Evolutionary conservation across 164 flowering plant genomes (phyloP).

Genomic region (Euptelea pleiosperma): DNA sequence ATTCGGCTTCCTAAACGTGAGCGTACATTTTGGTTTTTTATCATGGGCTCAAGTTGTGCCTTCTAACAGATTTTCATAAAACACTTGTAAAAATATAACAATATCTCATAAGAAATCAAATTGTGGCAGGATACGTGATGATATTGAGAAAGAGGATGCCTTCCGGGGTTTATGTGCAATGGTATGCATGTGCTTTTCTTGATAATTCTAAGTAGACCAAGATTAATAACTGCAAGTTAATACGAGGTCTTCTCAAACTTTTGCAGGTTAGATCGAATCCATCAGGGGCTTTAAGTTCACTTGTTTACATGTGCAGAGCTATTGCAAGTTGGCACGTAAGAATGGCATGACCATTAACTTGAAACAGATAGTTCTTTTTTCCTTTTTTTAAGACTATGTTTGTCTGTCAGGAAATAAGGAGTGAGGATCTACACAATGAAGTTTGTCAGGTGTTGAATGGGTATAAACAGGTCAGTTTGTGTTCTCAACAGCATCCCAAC

Average conservation of each 20-base stretch:
- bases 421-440: constrained; percentile 85
- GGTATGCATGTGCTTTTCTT: constrained; percentile 43
- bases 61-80: too few relatives aligned
- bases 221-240: neutral
- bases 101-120: constrained; percentile 5
- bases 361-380: too few relatives aligned
- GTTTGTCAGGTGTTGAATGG: constrained; percentile 91
- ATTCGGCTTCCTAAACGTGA: too few relatives aligned
- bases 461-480: constrained; percentile 75
- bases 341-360: neutral
- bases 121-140: constrained; percentile 90
- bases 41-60: too few relatives aligned
- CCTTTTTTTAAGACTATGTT: too few relatives aligned
- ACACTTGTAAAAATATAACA: too few relatives aligned
- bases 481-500: neutral
- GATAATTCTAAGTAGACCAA: neutral
- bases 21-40: too few relatives aligned
- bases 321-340: constrained; percentile 99
- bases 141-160: constrained; percentile 96
- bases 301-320: constrained; percentile 79
- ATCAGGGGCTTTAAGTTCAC: constrained; percentile 82
- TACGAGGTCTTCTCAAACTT: constrained; percentile 5
- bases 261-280: constrained; percentile 89
- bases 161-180: constrained; percentile 95
- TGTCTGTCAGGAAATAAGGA: constrained; percentile 77